phyloP scores from a whole-genome alignment of 192 early-diverging fungal species.

The Dissophora globulifera region DNA sequence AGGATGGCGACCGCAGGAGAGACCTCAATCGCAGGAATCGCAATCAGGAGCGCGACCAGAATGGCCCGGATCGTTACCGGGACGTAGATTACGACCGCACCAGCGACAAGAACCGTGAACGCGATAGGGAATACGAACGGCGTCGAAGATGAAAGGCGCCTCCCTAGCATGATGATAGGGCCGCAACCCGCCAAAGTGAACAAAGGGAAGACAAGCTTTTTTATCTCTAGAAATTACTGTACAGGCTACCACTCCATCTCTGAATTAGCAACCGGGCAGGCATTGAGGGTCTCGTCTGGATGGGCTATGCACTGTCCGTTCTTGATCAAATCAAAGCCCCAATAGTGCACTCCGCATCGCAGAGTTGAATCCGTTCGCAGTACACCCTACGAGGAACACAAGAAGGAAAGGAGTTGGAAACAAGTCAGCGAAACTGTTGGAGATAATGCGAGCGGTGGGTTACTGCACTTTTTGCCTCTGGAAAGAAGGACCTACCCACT shows the following conservation, averaged over 20 bases:
- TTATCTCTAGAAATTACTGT: no score
- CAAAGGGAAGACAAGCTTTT: no score
- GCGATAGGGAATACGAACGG: neutral
- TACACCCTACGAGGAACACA: constrained; percentile 24
- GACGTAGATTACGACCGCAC: no score
- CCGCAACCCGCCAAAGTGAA: neutral
- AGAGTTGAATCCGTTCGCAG: constrained; percentile 33
- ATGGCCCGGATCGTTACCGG: no score
- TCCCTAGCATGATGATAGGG: neutral
- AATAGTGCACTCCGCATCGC: constrained; percentile 49
- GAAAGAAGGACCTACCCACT: constrained; percentile 42
- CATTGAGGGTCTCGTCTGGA: constrained; percentile 49
- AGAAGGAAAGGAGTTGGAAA: no score
- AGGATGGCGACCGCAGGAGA: no score
- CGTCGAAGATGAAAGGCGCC: neutral
- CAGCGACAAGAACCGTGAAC: neutral
- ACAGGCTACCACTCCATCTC: constrained; percentile 34
- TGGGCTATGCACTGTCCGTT: constrained; percentile 50
- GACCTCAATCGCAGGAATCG: no score
- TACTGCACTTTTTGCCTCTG: no score
- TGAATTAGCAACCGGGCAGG: constrained; percentile 32
- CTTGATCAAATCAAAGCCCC: constrained; percentile 49
- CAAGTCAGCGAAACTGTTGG: neutral
- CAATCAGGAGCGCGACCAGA: no score
- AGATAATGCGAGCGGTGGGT: no score